Percentiles rank a stretch among this genome's conserved stretches.
phyloP scores from a whole-genome alignment of 257 asterid genomes.

The Scutellaria baicalensis region DNA sequence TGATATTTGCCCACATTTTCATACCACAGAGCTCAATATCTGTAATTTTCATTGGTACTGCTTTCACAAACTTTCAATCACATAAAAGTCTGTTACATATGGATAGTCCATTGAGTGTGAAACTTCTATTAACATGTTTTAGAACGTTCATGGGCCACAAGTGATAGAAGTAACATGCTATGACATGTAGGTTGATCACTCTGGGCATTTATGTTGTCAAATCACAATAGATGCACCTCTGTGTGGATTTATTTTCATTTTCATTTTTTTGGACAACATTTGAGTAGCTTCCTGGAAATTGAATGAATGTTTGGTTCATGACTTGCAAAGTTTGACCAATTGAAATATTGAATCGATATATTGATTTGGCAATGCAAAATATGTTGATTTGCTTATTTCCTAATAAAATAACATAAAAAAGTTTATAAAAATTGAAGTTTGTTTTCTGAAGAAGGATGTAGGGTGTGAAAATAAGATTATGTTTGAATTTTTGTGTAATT shows the following conservation, averaged over 20 bases:
- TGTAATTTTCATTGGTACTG: neutral
- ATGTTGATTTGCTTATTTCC: neutral
- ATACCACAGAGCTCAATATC: neutral
- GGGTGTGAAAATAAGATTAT: neutral
- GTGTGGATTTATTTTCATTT: no score
- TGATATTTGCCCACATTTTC: neutral
- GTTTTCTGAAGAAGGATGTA: neutral
- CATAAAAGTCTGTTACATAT: neutral
- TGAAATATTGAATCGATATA: neutral
- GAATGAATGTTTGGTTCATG: neutral
- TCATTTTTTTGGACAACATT: neutral
- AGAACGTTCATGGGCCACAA: no score
- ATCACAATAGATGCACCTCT: no score
- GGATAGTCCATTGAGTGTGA: neutral
- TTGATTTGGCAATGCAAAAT: neutral
- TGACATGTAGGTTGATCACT: no score
- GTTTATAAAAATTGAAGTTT: neutral
- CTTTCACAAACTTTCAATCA: neutral
- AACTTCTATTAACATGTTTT: no score
- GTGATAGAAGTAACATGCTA: no score
- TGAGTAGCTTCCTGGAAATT: neutral
- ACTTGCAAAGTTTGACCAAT: slow-evolving; percentile 1
- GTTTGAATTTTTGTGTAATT: neutral
- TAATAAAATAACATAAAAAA: neutral
- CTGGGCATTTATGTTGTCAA: no score